These are phyloP conservation scores for Aspergillus ibericus DNA, from an alignment of 2,329 filamentous ascomycete species.

Conservation along the genomic window DNA sequence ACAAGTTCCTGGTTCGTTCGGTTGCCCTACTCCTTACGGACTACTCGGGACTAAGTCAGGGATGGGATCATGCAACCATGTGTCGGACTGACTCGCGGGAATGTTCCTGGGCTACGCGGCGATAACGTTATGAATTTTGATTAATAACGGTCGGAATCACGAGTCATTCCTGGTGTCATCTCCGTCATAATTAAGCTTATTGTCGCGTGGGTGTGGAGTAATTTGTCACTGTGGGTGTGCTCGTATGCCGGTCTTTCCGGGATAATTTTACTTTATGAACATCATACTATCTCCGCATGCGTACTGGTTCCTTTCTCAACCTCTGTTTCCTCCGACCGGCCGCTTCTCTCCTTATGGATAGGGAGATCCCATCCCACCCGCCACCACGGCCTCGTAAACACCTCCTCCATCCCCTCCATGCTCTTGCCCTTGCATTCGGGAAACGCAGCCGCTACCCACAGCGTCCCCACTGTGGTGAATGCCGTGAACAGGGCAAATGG, in stretches of 20 bases:
- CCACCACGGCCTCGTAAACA: not conserved
- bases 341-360: not conserved
- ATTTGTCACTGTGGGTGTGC: not conserved
- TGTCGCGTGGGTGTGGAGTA: not conserved
- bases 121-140: not conserved
- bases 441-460: slow-evolving; percentile 20
- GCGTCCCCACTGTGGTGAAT: slow-evolving; percentile 14
- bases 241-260: not conserved
- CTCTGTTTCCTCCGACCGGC: not conserved
- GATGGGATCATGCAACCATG: not conserved
- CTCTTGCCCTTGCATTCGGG: slow-evolving; percentile 20
- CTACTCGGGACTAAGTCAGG: not conserved
- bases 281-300: not conserved
- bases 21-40: too few relatives aligned
- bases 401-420: slow-evolving; percentile 15
- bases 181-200: not conserved
- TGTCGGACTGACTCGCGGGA: too few relatives aligned
- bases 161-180: not conserved
- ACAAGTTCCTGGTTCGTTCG: not conserved
- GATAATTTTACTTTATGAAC: not conserved
- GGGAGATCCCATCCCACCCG: not conserved
- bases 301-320: not conserved
- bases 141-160: not conserved
- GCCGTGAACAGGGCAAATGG: slow-evolving; percentile 22
- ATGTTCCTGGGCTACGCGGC: too few relatives aligned